A percentile compares a stretch with the other conserved stretches of the same genome.
phyloP scores from a whole-genome alignment of 73 alveolate species.

The Paramecium primaurelia region DNA sequence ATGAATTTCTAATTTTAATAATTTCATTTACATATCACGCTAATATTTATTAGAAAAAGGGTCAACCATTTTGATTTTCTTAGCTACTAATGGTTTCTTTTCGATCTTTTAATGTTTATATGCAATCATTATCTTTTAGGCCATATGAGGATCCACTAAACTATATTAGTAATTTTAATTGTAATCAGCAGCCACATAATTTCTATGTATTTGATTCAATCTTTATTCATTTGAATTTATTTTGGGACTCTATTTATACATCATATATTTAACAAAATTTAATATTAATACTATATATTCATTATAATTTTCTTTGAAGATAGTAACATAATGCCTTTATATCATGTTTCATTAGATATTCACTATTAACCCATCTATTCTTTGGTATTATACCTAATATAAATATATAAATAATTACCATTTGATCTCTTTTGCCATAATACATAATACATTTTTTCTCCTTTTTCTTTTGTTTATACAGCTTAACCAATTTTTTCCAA shows the following conservation, averaged over 20 bases:
- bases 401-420: background rate
- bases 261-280: background rate
- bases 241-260: background rate
- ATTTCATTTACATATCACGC: background rate
- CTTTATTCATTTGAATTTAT: background rate
- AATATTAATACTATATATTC: background rate
- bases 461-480: background rate
- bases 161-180: background rate
- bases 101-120: background rate
- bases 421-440: background rate
- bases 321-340: background rate
- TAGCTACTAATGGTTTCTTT: background rate
- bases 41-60: constrained; percentile 21
- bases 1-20: constrained; percentile 16
- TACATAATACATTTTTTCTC: background rate
- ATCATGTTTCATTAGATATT: background rate
- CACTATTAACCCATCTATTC: background rate
- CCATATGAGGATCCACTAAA: background rate
- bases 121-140: background rate
- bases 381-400: background rate
- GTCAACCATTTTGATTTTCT: constrained; percentile 43
- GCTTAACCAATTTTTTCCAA: background rate
- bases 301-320: background rate
- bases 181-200: background rate
- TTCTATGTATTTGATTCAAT: background rate